A percentile compares a stretch with the other conserved stretches of the same genome.
phyloP scores from a whole-genome alignment of 805 yeast genomes.

The Zygoascus ofunaensis region DNA sequence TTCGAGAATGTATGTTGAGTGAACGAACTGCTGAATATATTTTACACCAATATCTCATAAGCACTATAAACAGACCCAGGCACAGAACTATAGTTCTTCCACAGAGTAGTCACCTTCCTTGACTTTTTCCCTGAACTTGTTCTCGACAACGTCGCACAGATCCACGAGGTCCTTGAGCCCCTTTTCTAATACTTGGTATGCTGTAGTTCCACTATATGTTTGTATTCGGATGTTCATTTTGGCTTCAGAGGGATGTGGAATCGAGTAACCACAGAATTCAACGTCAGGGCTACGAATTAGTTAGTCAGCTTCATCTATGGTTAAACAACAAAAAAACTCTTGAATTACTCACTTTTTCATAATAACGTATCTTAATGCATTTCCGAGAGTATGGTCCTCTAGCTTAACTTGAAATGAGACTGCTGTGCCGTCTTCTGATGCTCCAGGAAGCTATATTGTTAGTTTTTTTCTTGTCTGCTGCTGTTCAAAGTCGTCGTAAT shows the following conservation, averaged over 20 bases:
- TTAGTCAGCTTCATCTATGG: constrained; percentile 5
- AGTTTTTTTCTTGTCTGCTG: not conserved
- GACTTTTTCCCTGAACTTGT: constrained; percentile 60
- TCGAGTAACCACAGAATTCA: constrained; percentile 96
- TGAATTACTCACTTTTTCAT: constrained; percentile 61
- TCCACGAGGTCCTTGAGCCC: constrained; percentile 81
- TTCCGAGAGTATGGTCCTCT: constrained; percentile 96
- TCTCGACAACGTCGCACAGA: constrained; percentile 76
- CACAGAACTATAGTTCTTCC: constrained; percentile 17
- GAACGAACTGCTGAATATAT: too few species aligned
- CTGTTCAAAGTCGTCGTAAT: constrained; percentile 3
- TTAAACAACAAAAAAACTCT: not conserved
- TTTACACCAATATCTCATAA: too few species aligned
- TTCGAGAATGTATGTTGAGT: too few species aligned
- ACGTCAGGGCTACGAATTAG: constrained; percentile 58
- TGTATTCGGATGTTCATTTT: constrained; percentile 86
- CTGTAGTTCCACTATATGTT: constrained; percentile 78
- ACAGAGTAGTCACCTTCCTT: constrained; percentile 41
- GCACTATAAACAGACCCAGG: too few species aligned
- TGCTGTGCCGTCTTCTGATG: constrained; percentile 86
- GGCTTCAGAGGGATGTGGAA: constrained; percentile 95
- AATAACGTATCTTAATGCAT: constrained; percentile 84
- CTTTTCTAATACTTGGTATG: constrained; percentile 85
- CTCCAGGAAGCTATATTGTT: constrained; percentile 54
- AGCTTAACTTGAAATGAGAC: constrained; percentile 88